A percentile compares a stretch with the other conserved stretches of the same genome.
phyloP scores from a whole-genome alignment of 208 protist species.

The Leishmania martiniquensis region DNA sequence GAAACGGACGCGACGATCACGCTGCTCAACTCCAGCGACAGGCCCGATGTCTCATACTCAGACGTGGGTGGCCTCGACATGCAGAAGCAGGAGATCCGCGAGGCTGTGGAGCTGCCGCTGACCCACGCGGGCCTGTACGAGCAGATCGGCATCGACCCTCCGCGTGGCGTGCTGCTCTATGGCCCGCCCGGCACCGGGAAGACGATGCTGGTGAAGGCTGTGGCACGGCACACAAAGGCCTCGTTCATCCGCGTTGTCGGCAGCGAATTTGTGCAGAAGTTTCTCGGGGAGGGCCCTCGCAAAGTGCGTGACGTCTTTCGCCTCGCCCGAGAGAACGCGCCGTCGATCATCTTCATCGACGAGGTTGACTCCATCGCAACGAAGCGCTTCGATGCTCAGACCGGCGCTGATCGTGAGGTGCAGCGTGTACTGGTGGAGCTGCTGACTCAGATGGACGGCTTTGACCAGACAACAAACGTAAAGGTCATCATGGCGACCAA shows the following conservation, averaged over 20 bases:
- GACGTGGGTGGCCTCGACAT: conserved; percentile 99
- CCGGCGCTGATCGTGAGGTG: conserved; percentile 98
- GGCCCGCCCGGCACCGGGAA: conserved; percentile 98
- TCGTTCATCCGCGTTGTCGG: conserved; percentile 99
- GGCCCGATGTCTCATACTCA: conserved; percentile 95
- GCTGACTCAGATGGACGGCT: conserved; percentile 99
- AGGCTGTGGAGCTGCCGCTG: conserved; percentile 99
- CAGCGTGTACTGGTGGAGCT: conserved; percentile 99
- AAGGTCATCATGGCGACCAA: conserved; percentile 99
- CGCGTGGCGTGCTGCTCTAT: conserved; percentile 99
- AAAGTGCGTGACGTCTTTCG: conserved; percentile 99
- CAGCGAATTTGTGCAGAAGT: conserved; percentile 99
- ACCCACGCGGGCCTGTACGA: conserved; percentile 99
- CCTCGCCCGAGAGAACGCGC: conserved; percentile 98
- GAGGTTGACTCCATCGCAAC: conserved; percentile 99
- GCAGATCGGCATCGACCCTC: conserved; percentile 99
- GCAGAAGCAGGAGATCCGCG: conserved; percentile 99
- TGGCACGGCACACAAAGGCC: conserved; percentile 99
- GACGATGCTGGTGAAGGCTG: conserved; percentile 99
- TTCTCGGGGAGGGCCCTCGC: conserved; percentile 99
- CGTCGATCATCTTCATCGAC: conserved; percentile 99
- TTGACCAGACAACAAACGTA: conserved; percentile 98
- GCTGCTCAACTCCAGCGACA: conserved; percentile 92
- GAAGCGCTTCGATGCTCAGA: conserved; percentile 99
- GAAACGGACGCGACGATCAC: conserved; percentile 99